Evolutionary conservation across 306 rosid genomes (phyloP).

Genomic region (Castanea sativa): DNA sequence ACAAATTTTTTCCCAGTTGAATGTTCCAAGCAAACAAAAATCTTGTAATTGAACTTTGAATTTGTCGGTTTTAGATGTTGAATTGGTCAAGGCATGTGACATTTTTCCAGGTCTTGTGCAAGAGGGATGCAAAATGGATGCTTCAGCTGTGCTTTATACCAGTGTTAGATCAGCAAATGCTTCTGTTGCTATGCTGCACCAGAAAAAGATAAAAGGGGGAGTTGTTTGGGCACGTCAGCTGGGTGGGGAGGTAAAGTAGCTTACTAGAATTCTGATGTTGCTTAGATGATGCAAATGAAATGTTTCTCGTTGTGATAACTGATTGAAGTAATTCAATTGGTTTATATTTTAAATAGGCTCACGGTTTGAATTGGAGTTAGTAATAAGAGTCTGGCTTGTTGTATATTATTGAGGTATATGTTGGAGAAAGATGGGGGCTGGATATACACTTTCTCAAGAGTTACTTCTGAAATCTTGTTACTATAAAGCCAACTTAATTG

Average conservation of each 20-base stretch:
- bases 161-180: constrained; percentile 90
- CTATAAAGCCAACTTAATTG: too few relatives aligned
- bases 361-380: not conserved
- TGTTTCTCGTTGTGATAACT: not conserved
- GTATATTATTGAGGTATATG: not conserved
- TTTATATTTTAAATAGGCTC: not conserved
- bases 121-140: constrained; percentile 88
- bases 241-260: constrained; percentile 84
- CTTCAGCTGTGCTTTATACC: constrained; percentile 80
- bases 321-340: not conserved
- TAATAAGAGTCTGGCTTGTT: not conserved
- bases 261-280: not conserved
- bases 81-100: constrained; percentile 10
- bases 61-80: constrained; percentile 13
- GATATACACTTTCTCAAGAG: too few relatives aligned
- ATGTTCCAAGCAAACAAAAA: constrained; percentile 10
- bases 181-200: constrained; percentile 71
- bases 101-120: constrained; percentile 70
- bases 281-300: not conserved
- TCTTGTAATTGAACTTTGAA: not conserved
- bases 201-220: constrained; percentile 65
- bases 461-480: not conserved
- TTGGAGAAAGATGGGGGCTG: not conserved
- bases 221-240: constrained; percentile 92
- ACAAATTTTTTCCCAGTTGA: not conserved